These are phyloP conservation scores for Aspergillus intermedius DNA, from an alignment of 2,329 filamentous ascomycete species.

Conservation along the genomic window DNA sequence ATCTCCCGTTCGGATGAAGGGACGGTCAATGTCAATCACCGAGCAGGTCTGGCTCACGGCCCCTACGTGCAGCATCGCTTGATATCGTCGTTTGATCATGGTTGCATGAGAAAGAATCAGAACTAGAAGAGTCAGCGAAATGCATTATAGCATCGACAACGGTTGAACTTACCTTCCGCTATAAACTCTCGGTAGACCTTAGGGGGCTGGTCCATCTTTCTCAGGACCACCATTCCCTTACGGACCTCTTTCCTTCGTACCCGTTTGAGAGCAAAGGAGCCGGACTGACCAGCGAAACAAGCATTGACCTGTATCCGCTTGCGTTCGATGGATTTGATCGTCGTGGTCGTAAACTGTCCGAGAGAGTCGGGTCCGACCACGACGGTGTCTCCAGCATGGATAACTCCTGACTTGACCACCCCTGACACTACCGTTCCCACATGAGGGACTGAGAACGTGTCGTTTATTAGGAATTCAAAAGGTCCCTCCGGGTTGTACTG, in stretches of 20 bases:
- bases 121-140: constrained; percentile 45
- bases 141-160: background rate
- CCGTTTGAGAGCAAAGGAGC: constrained; percentile 82
- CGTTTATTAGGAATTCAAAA: constrained; percentile 93
- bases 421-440: constrained; percentile 94
- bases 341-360: constrained; percentile 81
- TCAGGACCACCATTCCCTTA: constrained; percentile 95
- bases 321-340: constrained; percentile 85
- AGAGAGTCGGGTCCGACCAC: constrained; percentile 85
- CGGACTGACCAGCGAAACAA: constrained; percentile 85
- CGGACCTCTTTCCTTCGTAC: constrained; percentile 85
- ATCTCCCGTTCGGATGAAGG: constrained; percentile 89
- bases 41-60: constrained; percentile 92
- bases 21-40: constrained; percentile 96
- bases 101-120: constrained; percentile 93
- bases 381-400: constrained; percentile 85
- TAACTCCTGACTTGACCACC: constrained; percentile 78
- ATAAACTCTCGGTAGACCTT: constrained; percentile 72
- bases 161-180: constrained; percentile 57
- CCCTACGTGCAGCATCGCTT: constrained; percentile 96
- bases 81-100: constrained; percentile 93
- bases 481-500: constrained; percentile 82
- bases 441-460: constrained; percentile 96
- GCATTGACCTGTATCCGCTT: constrained; percentile 86
- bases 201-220: constrained; percentile 68